These are phyloP conservation scores for Kockiozyma suomiensis DNA, from an alignment of 805 yeast species.

Conservation along the genomic window DNA sequence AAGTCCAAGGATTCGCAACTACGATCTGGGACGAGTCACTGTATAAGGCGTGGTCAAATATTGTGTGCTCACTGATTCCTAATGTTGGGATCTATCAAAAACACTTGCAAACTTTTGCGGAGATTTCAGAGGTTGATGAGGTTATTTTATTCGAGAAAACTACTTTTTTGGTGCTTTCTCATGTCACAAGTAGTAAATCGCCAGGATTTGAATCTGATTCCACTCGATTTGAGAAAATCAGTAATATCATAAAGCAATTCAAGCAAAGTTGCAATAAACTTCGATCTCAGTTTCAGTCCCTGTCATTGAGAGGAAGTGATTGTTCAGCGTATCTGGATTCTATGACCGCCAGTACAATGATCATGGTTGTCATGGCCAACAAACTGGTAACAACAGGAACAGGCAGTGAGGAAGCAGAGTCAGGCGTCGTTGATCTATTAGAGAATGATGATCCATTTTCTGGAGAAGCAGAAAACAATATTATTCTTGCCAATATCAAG, in stretches of 20 bases:
- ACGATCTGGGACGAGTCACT: conserved; percentile 96
- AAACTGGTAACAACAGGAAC: conserved; percentile 12
- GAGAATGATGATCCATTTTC: conserved; percentile 32
- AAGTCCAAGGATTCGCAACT: conserved; percentile 77
- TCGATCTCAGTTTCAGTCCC: conserved; percentile 77
- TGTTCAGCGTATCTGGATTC: conserved; percentile 48
- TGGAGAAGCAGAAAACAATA: conserved; percentile 40
- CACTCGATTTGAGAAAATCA: conserved; percentile 89
- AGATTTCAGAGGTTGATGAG: conserved; percentile 79
- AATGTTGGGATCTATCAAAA: conserved; percentile 80
- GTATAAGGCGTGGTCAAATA: conserved; percentile 96
- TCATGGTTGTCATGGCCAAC: conserved; percentile 49
- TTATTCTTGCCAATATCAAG: conserved; percentile 45
- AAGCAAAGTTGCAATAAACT: conserved; percentile 89
- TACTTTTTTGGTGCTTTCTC: conserved; percentile 80
- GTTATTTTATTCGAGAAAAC: conserved; percentile 90
- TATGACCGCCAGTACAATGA: conserved; percentile 48
- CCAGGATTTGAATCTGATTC: conserved; percentile 61
- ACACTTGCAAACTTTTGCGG: conserved; percentile 71
- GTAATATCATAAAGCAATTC: conserved; percentile 90
- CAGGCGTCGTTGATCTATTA: conserved; percentile 6
- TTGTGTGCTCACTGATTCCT: conserved; percentile 92
- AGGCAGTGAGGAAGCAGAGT: conserved; percentile 24
- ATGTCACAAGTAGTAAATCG: conserved; percentile 38
- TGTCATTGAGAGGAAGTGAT: conserved; percentile 62